Evolutionary conservation across 225 moss, liverwort and hornwort species (phyloP), one percentile per base, ranked within the genome.

Genomic region (Sphagnum tenellum): DNA sequence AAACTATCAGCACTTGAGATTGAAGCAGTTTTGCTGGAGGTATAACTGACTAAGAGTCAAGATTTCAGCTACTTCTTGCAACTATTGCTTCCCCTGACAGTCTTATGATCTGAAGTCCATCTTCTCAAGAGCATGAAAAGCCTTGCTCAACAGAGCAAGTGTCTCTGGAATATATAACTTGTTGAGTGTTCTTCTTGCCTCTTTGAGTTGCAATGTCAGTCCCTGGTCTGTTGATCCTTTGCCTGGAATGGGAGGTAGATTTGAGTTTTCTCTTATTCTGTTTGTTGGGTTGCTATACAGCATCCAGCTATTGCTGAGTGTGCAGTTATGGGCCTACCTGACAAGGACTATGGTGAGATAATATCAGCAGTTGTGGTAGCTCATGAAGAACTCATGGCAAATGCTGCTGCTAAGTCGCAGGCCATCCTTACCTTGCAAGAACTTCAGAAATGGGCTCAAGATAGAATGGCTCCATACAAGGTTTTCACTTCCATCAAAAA

Each of bases 391-490:
- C 29, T 75, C 62, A 77, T 73, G 71, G 69, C 71, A 55, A 71
- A 76, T 57, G 80, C 74, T 62, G 74, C 74, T 79, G 74, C 77
- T 52, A 73, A 79, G 62, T 79, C 79, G 55, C 63, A 70, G 46
- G 73, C 82, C 9, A 71, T 75, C 49, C 70, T 86, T 57, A 82
- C 79, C 54, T 72, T 83, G 63, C 77, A 78, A 47, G 60, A 49
- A 75, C 55, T 86, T 8, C 71, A 57, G 60, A 8, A 66, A 64
- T 86, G 86, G 86, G 86, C 86, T 60, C 66, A 45, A 49, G 83
- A 77, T 66, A 75, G 78, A 74, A 78, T 86, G 78, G 86, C 86
- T 55, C 79, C 83, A 67, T 86, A 86, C 66, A 86, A 86, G 85
- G 85, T 85, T 77, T 12, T 50, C 45, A 48, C 14, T 65, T 12